Conservation (phyloP, 306 rosid species). For the Cicer bijugum region DNA sequence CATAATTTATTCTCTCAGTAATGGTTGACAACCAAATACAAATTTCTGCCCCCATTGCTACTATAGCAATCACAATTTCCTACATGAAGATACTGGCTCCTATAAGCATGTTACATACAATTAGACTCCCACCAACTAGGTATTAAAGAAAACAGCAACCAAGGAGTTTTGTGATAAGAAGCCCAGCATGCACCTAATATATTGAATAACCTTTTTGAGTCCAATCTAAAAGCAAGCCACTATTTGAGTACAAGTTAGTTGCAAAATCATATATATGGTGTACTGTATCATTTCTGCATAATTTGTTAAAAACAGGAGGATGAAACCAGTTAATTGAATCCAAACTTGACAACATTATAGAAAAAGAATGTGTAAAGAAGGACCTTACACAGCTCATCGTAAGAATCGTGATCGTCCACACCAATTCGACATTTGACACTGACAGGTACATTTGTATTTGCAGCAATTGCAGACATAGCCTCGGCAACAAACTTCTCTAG, state of each 20-base stretch:
- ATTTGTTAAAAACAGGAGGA: constrained; percentile 10
- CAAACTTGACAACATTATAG: constrained; percentile 21
- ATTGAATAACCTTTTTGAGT: constrained; percentile 25
- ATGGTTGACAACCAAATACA: constrained; percentile 12
- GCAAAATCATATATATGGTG: constrained; percentile 4
- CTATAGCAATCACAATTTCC: constrained; percentile 4
- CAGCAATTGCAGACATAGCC: constrained; percentile 95
- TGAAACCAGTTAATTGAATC: constrained; percentile 21
- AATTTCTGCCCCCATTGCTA: not conserved
- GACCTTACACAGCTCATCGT: constrained; percentile 85
- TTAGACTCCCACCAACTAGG: constrained; percentile 8
- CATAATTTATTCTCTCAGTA: not conserved
- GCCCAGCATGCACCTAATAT: constrained; percentile 16
- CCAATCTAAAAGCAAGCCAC: constrained; percentile 11
- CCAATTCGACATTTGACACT: constrained; percentile 96
- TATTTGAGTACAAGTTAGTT: constrained; percentile 16
- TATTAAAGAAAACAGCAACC: constrained; percentile 18
- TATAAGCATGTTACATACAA: constrained; percentile 4
- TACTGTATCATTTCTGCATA: not conserved
- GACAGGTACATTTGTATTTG: constrained; percentile 81
- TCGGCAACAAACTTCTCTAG: constrained; percentile 93
- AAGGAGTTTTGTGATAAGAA: constrained; percentile 31
- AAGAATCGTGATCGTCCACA: constrained; percentile 88
- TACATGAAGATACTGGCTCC: not conserved
- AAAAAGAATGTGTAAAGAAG: constrained; percentile 41